Evolutionary conservation across 352 stramenopile genomes (phyloP).

Genomic region (Phytophthora tentaculata): DNA sequence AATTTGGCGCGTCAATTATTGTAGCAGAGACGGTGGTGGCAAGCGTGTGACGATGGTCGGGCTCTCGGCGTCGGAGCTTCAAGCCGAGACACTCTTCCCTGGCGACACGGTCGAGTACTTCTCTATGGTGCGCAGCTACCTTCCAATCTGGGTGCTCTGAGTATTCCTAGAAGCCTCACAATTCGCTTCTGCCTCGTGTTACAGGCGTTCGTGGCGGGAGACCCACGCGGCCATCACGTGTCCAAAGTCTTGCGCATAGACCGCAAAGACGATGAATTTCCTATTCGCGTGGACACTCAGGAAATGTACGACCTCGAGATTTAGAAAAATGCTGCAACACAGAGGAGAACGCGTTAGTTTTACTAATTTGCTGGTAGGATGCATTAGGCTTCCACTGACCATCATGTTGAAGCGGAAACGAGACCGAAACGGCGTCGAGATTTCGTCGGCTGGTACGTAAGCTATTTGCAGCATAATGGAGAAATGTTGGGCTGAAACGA

Average conservation of each 20-base stretch:
- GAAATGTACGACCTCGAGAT: constrained; percentile 56
- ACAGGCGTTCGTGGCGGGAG: constrained; percentile 74
- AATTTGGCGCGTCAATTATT: constrained; percentile 12
- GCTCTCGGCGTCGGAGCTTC: constrained; percentile 65
- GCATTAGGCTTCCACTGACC: constrained; percentile 59
- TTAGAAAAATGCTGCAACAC: neutral
- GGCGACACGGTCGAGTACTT: constrained; percentile 85
- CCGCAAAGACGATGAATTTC: constrained; percentile 55
- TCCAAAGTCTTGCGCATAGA: constrained; percentile 65
- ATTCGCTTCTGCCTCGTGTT: constrained; percentile 4
- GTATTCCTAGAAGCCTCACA: constrained; percentile 15
- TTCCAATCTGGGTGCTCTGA: neutral
- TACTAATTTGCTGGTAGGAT: constrained; percentile 7
- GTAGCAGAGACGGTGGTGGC: constrained; percentile 2
- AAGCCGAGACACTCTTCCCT: constrained; percentile 62
- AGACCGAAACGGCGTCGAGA: constrained; percentile 58
- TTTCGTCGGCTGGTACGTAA: constrained; percentile 47
- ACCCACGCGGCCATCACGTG: constrained; percentile 65
- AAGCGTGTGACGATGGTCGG: constrained; percentile 31
- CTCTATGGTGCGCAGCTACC: constrained; percentile 51
- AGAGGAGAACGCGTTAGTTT: neutral
- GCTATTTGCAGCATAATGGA: neutral
- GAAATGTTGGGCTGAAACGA: constrained; percentile 11
- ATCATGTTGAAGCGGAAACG: constrained; percentile 75
- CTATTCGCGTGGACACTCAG: constrained; percentile 68